phyloP scores from a whole-genome alignment of 2,329 filamentous ascomycete genomes.

The Fusarium dimerum region DNA sequence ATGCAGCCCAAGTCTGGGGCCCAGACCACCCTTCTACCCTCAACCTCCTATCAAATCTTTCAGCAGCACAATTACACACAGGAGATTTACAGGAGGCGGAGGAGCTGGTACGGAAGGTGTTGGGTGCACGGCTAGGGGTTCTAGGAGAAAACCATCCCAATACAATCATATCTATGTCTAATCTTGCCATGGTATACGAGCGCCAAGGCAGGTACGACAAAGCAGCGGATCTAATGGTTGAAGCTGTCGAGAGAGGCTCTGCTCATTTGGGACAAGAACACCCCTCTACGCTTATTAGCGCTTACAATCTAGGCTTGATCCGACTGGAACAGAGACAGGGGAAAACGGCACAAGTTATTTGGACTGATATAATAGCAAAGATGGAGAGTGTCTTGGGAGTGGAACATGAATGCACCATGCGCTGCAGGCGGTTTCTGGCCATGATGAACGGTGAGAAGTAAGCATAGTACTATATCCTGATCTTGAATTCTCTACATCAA shows the following conservation, averaged over 20 bases:
- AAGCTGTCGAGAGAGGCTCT: neutral
- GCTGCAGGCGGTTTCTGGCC: neutral
- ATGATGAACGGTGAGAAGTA: neutral
- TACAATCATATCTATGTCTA: neutral
- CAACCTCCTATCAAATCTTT: neutral
- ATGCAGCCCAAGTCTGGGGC: neutral
- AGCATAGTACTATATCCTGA: too few relatives aligned
- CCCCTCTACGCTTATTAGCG: neutral
- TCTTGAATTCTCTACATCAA: too few relatives aligned
- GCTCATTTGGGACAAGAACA: neutral
- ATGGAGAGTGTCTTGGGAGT: neutral
- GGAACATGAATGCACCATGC: neutral
- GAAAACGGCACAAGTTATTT: neutral
- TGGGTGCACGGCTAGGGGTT: neutral
- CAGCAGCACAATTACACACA: neutral
- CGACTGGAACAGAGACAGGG: neutral
- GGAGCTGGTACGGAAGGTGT: neutral
- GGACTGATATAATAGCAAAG: neutral
- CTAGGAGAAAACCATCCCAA: neutral
- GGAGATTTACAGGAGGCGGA: neutral
- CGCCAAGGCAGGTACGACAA: neutral
- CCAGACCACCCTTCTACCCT: neutral
- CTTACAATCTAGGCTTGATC: neutral
- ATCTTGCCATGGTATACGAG: neutral
- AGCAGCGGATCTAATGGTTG: neutral